These are phyloP conservation scores for Claviceps cyperi DNA, from an alignment of 2,329 filamentous ascomycete genomes.

Conservation along the genomic window DNA sequence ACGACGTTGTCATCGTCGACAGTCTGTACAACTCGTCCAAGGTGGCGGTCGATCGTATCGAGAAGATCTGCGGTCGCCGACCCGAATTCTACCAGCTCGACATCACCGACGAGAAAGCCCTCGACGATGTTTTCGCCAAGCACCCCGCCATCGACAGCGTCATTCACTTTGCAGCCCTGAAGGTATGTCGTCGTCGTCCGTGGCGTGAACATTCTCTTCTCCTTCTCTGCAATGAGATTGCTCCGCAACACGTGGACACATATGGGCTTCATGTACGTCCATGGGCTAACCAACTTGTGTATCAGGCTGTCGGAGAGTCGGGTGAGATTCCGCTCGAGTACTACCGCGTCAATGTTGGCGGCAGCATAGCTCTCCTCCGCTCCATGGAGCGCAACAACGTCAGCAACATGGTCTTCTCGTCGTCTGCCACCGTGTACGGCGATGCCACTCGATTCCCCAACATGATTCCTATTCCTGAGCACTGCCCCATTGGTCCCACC, in stretches of 20 bases:
- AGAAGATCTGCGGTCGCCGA: conserved; percentile 79
- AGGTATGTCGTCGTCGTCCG: conserved; percentile 37
- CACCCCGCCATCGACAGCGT: conserved; percentile 94
- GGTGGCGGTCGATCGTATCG: conserved; percentile 86
- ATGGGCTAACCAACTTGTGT: not conserved
- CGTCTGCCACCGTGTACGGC: conserved; percentile 93
- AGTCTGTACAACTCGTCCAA: conserved; percentile 93
- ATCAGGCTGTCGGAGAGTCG: conserved; percentile 85
- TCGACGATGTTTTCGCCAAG: conserved; percentile 77
- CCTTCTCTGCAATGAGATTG: not conserved
- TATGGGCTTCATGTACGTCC: not conserved
- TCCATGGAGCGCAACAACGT: conserved; percentile 86
- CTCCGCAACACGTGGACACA: not conserved
- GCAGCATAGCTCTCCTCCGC: conserved; percentile 73
- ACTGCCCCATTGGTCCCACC: conserved; percentile 89
- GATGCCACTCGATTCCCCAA: conserved; percentile 89
- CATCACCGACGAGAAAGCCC: conserved; percentile 67
- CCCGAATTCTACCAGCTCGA: conserved; percentile 76
- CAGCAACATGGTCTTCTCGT: conserved; percentile 95
- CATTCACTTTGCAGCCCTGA: conserved; percentile 95
- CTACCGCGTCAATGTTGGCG: conserved; percentile 92
- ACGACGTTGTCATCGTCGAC: conserved; percentile 93
- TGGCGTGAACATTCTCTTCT: not conserved
- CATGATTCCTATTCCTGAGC: conserved; percentile 98
- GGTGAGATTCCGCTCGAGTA: conserved; percentile 90